These are phyloP conservation scores for Rhizoclosmatium globosum DNA, from an alignment of 192 early-diverging fungal species.

Conservation along the genomic window DNA sequence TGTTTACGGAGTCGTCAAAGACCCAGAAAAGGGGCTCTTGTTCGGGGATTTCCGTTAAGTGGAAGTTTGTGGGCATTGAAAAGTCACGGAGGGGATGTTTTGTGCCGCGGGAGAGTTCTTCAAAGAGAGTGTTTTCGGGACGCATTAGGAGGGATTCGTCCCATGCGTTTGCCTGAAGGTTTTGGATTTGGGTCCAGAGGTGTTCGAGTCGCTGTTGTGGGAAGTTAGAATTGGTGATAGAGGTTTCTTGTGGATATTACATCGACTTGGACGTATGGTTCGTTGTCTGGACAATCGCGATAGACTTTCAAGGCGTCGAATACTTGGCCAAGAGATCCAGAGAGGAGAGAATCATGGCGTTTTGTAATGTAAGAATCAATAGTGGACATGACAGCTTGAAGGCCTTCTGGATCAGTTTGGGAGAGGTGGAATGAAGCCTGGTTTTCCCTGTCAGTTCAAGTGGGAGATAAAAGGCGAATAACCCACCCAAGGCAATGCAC, in stretches of 20 bases:
- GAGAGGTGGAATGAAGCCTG: conserved; percentile 51
- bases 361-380: conserved; percentile 49
- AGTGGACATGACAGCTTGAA: conserved; percentile 38
- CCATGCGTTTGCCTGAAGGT: conserved; percentile 38
- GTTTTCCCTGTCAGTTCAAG: background rate
- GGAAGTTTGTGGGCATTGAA: conserved; percentile 30
- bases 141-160: conserved; percentile 41
- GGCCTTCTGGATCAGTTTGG: conserved; percentile 58
- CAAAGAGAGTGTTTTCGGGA: conserved; percentile 25
- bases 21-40: conserved; percentile 54
- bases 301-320: conserved; percentile 48
- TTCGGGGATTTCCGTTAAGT: conserved; percentile 36
- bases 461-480: background rate
- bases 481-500: conserved; percentile 81
- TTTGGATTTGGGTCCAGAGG: conserved; percentile 52
- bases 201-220: conserved; percentile 44
- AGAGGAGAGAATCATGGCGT: conserved; percentile 31
- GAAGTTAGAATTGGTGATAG: background rate
- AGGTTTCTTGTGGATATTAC: conserved; percentile 1
- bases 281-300: conserved; percentile 40
- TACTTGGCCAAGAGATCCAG: conserved; percentile 38
- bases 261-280: conserved; percentile 50
- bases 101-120: conserved; percentile 23
- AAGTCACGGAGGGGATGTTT: conserved; percentile 48
- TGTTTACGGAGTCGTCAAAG: conserved; percentile 53